phyloP scores from a whole-genome alignment of 495 filamentous ascomycete species.

The Lasiosphaeria hispida region DNA sequence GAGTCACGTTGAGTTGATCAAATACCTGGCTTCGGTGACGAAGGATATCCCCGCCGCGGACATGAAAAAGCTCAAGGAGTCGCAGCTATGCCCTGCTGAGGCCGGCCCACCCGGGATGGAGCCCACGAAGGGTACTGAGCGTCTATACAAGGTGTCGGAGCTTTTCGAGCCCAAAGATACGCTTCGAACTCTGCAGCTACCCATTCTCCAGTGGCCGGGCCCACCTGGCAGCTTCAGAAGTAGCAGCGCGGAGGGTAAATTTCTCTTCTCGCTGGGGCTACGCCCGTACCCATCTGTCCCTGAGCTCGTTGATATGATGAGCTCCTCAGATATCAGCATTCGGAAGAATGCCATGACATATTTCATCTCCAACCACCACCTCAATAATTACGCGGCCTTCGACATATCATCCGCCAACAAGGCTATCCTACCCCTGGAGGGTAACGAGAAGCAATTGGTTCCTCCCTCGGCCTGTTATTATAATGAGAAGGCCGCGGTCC shows the following conservation, averaged over 20 bases:
- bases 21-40: slow-evolving; percentile 83
- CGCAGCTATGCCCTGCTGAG: slow-evolving; percentile 81
- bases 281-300: slow-evolving; percentile 62
- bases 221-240: slow-evolving; percentile 60
- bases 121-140: slow-evolving; percentile 39
- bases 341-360: slow-evolving; percentile 73
- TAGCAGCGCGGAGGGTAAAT: slow-evolving; percentile 65
- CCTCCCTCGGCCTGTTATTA: slow-evolving; percentile 75
- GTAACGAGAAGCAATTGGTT: slow-evolving; percentile 59
- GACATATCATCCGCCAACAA: slow-evolving; percentile 54
- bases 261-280: slow-evolving; percentile 69
- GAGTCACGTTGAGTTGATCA: slow-evolving; percentile 93
- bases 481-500: slow-evolving; percentile 68
- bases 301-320: slow-evolving; percentile 76
- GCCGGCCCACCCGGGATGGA: slow-evolving; percentile 46
- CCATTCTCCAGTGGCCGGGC: slow-evolving; percentile 78
- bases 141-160: slow-evolving; percentile 75
- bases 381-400: slow-evolving; percentile 67
- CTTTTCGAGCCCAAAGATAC: slow-evolving; percentile 79
- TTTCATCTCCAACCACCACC: slow-evolving; percentile 73
- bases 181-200: slow-evolving; percentile 66
- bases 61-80: slow-evolving; percentile 70
- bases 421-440: slow-evolving; percentile 72
- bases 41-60: slow-evolving; percentile 87
- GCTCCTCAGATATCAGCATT: slow-evolving; percentile 54